A percentile compares a stretch with the other conserved stretches of the same genome.
Evolutionary conservation across 2,329 filamentous ascomycete species (phyloP).

Genomic region (Talaromyces pinophilus): DNA sequence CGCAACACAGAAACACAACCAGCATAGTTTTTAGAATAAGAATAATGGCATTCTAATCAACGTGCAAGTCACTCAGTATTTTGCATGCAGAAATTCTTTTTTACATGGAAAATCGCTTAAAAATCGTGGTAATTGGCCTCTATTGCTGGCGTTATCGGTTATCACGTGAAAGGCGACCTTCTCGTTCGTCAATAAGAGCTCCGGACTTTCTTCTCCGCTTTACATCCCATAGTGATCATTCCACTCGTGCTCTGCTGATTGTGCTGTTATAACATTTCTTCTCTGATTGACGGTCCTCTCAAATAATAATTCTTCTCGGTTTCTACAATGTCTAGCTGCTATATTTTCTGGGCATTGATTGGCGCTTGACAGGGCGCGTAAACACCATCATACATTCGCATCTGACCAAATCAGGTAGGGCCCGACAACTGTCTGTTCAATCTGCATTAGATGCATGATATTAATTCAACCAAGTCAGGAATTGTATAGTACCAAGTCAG

Average conservation of each 20-base stretch:
- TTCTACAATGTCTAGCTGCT: constrained; percentile 13
- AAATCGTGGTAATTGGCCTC: background rate
- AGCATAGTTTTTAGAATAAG: background rate
- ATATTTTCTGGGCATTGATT: background rate
- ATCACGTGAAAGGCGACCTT: constrained; percentile 39
- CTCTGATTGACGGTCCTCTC: background rate
- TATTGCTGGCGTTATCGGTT: constrained; percentile 12
- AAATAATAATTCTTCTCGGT: background rate
- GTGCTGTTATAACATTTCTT: constrained; percentile 11
- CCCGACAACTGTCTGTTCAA: background rate
- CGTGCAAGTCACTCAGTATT: background rate
- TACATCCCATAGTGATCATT: constrained; percentile 21
- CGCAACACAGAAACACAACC: background rate
- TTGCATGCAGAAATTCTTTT: background rate
- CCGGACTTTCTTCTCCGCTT: constrained; percentile 25
- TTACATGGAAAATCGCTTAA: background rate
- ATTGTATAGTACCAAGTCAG: background rate
- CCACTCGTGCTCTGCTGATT: constrained; percentile 20
- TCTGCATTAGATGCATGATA: background rate
- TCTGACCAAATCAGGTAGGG: constrained; percentile 12
- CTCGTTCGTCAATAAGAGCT: constrained; percentile 26
- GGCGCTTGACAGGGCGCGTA: constrained; percentile 18
- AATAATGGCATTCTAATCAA: background rate
- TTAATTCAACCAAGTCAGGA: background rate
- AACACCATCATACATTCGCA: background rate